These are phyloP conservation scores for Plasmodium gaboni DNA, from an alignment of 169 alveolate species.

Conservation along the genomic window DNA sequence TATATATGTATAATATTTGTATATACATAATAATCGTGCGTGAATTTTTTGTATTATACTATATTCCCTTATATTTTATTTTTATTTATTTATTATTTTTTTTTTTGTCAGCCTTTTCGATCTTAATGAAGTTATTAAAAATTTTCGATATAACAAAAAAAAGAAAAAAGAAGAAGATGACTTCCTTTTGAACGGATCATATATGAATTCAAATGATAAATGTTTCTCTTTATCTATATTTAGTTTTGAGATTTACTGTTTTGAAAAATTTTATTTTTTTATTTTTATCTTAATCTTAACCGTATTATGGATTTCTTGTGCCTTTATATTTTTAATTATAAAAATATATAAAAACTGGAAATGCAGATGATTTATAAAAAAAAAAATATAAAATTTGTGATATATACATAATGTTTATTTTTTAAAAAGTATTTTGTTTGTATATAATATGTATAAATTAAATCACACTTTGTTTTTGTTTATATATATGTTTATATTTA, in stretches of 20 bases:
- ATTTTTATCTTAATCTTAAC: conserved; percentile 21
- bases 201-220: not conserved
- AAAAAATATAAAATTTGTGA: not conserved
- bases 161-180: conserved; percentile 4
- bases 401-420: too few relatives aligned
- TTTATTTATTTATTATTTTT: not conserved
- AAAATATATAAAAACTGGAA: conserved; percentile 58
- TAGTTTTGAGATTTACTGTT: conserved; percentile 28
- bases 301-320: conserved; percentile 23
- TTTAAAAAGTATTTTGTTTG: too few relatives aligned
- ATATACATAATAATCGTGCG: not conserved
- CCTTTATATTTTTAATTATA: conserved; percentile 29
- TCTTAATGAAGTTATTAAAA: conserved; percentile 22
- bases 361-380: conserved; percentile 37
- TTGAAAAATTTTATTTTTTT: conserved; percentile 17
- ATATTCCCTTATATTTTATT: too few relatives aligned
- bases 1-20: not conserved
- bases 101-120: conserved; percentile 38
- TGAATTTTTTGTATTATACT: too few relatives aligned
- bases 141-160: conserved; percentile 29
- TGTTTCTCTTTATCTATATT: conserved; percentile 4
- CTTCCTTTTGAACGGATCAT: not conserved
- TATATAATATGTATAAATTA: too few relatives aligned
- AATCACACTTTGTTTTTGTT: too few relatives aligned
- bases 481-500: too few relatives aligned